A percentile compares a stretch with the other conserved stretches of the same genome.
phyloP scores from a whole-genome alignment of 2,329 filamentous ascomycete species.

The Sporothrix brunneoviolacea region DNA sequence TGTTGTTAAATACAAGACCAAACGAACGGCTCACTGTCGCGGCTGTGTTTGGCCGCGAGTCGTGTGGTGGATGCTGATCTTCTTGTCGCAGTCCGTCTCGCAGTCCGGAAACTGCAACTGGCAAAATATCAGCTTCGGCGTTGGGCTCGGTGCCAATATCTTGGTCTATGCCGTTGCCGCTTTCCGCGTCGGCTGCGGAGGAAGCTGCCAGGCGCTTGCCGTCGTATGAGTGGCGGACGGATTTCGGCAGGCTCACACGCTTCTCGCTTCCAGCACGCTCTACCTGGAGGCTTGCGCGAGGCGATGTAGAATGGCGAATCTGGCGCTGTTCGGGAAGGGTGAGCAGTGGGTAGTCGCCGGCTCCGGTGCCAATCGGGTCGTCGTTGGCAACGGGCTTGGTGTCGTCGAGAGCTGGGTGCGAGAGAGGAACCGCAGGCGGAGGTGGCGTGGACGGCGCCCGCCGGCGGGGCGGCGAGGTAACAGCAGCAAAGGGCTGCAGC shows the following conservation, averaged over 20 bases:
- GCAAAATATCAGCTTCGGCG: background rate
- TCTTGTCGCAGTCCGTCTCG: background rate
- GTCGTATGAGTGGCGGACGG: constrained; percentile 49
- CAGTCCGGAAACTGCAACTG: background rate
- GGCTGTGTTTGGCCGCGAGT: background rate
- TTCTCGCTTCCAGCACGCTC: constrained; percentile 41
- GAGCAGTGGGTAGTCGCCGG: constrained; percentile 46
- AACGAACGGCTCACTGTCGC: constrained; percentile 11
- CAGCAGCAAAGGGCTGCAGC: background rate
- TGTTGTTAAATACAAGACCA: constrained; percentile 12
- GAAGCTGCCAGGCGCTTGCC: constrained; percentile 30
- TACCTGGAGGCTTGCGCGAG: constrained; percentile 45
- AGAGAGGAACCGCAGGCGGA: constrained; percentile 44
- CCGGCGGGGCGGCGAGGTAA: constrained; percentile 23
- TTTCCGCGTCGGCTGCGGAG: constrained; percentile 17
- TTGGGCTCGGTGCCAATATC: too few species aligned
- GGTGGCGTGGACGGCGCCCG: constrained; percentile 49
- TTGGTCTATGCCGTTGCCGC: constrained; percentile 13
- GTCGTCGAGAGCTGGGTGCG: constrained; percentile 29
- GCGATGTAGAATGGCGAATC: constrained; percentile 35
- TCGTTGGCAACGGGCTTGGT: constrained; percentile 32
- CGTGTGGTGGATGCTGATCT: background rate
- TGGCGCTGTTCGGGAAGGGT: constrained; percentile 45
- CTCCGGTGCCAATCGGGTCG: constrained; percentile 33
- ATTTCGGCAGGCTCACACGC: constrained; percentile 47